Percentiles rank a stretch among this genome's conserved stretches.
These are phyloP conservation scores for Tolypocladium guangdongense DNA, from an alignment of 2,329 filamentous ascomycete genomes.

Conservation along the genomic window DNA sequence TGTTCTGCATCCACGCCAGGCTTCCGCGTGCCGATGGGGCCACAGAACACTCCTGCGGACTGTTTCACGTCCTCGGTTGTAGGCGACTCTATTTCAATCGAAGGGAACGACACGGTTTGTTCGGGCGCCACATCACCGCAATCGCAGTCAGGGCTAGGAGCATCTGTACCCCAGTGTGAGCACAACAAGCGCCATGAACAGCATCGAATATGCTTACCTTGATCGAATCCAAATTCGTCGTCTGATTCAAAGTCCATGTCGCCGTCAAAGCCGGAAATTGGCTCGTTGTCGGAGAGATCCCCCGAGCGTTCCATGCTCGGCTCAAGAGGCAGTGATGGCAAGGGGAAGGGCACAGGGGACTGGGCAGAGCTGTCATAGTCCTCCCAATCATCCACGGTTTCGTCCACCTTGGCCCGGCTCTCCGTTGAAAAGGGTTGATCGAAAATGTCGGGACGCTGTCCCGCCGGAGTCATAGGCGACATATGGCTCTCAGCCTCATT, in stretches of 20 bases:
- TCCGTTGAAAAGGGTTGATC: not conserved
- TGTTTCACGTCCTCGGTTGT: not conserved
- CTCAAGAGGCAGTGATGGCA: not conserved
- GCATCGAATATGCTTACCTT: not conserved
- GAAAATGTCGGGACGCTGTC: not conserved
- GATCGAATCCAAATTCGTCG: not conserved
- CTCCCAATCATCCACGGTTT: not conserved
- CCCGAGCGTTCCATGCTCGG: not conserved
- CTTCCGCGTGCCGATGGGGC: not conserved
- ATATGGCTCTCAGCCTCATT: constrained; percentile 3
- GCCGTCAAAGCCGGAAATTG: not conserved
- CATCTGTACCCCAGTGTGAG: not conserved
- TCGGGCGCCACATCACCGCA: not conserved
- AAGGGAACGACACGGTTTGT: not conserved
- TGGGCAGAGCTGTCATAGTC: not conserved
- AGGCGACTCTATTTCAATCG: not conserved
- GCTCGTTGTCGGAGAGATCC: not conserved
- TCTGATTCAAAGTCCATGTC: not conserved
- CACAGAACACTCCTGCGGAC: not conserved
- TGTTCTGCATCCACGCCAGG: not conserved
- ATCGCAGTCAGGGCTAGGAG: not conserved
- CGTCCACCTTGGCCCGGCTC: not conserved
- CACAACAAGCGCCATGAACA: not conserved
- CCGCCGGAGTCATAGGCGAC: not conserved
- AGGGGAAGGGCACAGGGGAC: not conserved